Evolutionary conservation across 1,284 basidiomycete genomes (phyloP).

Genomic region (Ceratobasidium sp.): DNA sequence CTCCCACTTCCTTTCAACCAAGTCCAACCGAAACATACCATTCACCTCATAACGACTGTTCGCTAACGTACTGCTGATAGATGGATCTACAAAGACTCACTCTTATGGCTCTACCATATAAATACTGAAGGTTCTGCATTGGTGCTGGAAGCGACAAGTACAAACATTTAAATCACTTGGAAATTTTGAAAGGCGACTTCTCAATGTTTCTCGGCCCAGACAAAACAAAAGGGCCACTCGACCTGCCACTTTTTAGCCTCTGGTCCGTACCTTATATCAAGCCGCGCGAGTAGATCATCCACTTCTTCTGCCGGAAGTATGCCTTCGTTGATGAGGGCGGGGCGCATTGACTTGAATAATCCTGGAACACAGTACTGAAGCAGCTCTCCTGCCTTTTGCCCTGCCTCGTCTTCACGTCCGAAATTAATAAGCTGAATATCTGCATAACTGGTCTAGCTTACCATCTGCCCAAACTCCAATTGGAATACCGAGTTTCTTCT

Average conservation of each 20-base stretch:
- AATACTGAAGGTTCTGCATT: too few relatives aligned
- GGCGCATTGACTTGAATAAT: conserved; percentile 25
- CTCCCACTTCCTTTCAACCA: too few relatives aligned
- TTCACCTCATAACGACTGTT: too few relatives aligned
- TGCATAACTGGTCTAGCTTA: background rate
- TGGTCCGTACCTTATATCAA: background rate
- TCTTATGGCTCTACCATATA: too few relatives aligned
- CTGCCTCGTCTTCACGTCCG: conserved; percentile 8
- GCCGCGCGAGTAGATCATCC: conserved; percentile 1
- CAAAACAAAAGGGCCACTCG: conserved; percentile 34
- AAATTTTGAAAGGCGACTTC: background rate
- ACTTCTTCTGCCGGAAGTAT: conserved; percentile 27
- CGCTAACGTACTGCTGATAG: too few relatives aligned
- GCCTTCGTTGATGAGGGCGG: conserved; percentile 15
- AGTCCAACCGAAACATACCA: too few relatives aligned
- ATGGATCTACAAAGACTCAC: too few relatives aligned
- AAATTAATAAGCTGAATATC: background rate
- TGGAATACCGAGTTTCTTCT: conserved; percentile 16
- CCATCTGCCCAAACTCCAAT: conserved; percentile 38
- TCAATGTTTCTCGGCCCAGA: conserved; percentile 15
- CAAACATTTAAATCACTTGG: background rate
- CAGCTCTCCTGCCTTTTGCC: conserved; percentile 20
- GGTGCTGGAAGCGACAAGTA: too few relatives aligned
- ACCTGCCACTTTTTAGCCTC: conserved; percentile 29
- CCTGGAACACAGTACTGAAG: conserved; percentile 25